These are phyloP conservation scores for Penicillium concentricum DNA, from an alignment of 2,329 filamentous ascomycete species.

Conservation along the genomic window DNA sequence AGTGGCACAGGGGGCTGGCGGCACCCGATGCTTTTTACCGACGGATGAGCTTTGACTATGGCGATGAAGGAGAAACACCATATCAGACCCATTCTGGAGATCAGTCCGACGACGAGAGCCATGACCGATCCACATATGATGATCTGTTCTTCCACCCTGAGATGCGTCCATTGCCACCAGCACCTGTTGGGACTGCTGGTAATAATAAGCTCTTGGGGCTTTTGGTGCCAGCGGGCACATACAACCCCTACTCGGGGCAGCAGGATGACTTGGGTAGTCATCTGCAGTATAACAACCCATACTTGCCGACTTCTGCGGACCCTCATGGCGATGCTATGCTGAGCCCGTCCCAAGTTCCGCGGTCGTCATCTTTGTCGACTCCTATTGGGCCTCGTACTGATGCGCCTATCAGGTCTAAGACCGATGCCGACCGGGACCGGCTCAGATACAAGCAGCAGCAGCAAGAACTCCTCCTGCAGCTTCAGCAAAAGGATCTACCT, in stretches of 20 bases:
- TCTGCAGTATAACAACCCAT: conserved; percentile 39
- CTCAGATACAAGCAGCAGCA: conserved; percentile 54
- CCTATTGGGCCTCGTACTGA: conserved; percentile 75
- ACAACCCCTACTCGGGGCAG: conserved; percentile 50
- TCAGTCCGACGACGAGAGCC: conserved; percentile 61
- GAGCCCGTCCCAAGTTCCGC: conserved; percentile 53
- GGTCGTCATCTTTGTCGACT: conserved; percentile 79
- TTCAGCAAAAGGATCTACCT: conserved; percentile 41
- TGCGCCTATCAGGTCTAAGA: conserved; percentile 86
- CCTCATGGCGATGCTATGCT: conserved; percentile 50
- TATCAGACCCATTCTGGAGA: conserved; percentile 57
- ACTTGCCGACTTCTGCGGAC: conserved; percentile 48
- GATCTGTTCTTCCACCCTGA: conserved; percentile 95
- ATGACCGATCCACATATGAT: conserved; percentile 70
- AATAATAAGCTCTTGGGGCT: conserved; percentile 47
- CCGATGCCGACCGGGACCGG: conserved; percentile 79
- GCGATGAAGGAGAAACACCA: conserved; percentile 74
- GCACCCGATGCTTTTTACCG: conserved; percentile 64
- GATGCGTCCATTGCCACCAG: conserved; percentile 63
- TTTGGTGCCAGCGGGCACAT: conserved; percentile 58
- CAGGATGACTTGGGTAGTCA: conserved; percentile 40
- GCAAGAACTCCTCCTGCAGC: conserved; percentile 53
- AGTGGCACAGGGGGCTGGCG: conserved; percentile 82
- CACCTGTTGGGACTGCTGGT: conserved; percentile 58
- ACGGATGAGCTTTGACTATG: conserved; percentile 86